phyloP scores from a whole-genome alignment of 192 early-diverging fungal genomes.

The Lunasporangiospora selenospora region DNA sequence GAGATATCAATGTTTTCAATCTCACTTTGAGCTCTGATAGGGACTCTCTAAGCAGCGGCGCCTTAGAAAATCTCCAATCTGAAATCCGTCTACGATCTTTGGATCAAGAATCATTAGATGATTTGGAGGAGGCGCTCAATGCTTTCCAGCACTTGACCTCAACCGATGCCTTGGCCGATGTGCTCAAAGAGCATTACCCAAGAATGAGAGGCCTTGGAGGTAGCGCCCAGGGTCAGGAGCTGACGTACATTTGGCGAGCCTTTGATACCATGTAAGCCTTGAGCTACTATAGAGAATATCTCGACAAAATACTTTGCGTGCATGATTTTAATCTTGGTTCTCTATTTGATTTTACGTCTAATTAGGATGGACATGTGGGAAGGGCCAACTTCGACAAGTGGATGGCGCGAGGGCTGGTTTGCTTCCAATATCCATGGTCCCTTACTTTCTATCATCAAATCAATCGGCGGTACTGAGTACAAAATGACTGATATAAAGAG shows the following conservation, averaged over 20 bases:
- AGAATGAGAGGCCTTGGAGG: slow-evolving; percentile 13
- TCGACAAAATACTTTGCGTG: slow-evolving; percentile 12
- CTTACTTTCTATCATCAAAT: slow-evolving; percentile 24
- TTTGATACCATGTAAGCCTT: slow-evolving; percentile 15
- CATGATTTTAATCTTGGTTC: slow-evolving; percentile 4
- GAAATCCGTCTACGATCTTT: not conserved
- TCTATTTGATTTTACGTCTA: not conserved
- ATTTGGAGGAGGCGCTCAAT: slow-evolving; percentile 2
- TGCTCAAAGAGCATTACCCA: slow-evolving; percentile 8
- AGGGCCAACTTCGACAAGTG: slow-evolving; percentile 15
- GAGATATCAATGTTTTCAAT: slow-evolving; percentile 7
- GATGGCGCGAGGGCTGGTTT: slow-evolving; percentile 18
- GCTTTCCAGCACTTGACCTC: slow-evolving; percentile 8
- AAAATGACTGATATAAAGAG: slow-evolving; percentile 21
- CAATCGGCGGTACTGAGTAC: slow-evolving; percentile 19
- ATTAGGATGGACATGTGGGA: slow-evolving; percentile 24
- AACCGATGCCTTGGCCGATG: slow-evolving; percentile 11
- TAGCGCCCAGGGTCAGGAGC: slow-evolving; percentile 8
- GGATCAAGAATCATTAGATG: not conserved
- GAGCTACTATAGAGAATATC: slow-evolving; percentile 13
- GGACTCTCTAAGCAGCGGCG: not conserved
- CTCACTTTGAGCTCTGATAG: slow-evolving; percentile 7
- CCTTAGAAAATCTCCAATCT: slow-evolving; percentile 5
- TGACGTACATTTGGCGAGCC: slow-evolving; percentile 10
- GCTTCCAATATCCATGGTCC: slow-evolving; percentile 16